Base-by-base conservation (phyloP, 306 rosid species). In the Citrullus mucosospermus region DNA sequence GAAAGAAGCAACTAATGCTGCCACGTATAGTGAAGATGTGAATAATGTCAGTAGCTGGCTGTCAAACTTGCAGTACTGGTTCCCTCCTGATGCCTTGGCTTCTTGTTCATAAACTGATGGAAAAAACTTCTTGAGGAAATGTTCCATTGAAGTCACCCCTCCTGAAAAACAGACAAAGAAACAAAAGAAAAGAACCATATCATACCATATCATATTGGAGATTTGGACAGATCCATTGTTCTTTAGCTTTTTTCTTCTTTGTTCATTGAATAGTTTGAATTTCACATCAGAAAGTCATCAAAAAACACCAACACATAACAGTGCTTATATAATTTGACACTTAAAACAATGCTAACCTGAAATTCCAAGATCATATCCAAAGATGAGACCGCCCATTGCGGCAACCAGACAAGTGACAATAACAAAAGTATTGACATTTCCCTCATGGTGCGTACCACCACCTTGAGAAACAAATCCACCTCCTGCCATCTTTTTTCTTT, bases 321-420 rank as follows among this genome's bases (percentile, higher is more conserved):
- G 1, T 51, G 11, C 15, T 48, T 48, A 13, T 0, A 46, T 12
- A 11, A 8, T 43, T 43, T 7, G 10, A 48, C 17, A 48, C 16
- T 2, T 48, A 48, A 48, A 17, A 38, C 13, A 38, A 9, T 32
- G 6, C 8, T 3, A 69, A 84, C 87, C 87, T 81, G 85, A 80
- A 53, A 84, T 84, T 66, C 87, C 87, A 56, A 84, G 53, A 57
- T 87, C 90, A 36, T 87, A 87, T 43, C 90, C 90, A 51, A 84
- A 84, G 68, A 88, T 71, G 63, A 88, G 88, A 75, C 92, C 92
- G 0, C 88, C 92, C 82, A 72, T 79, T 12, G 88, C 84, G n/a
- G 92, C 92, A 39, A 84, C 85, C 43, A 71, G 2, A 53, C 92
- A 88, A 20, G 80, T 79, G 66, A 78, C 6, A 6, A 82, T 17